These are phyloP conservation scores for Suhomyces bolitotheri DNA, from an alignment of 1,139 yeast species.

Conservation along the genomic window DNA sequence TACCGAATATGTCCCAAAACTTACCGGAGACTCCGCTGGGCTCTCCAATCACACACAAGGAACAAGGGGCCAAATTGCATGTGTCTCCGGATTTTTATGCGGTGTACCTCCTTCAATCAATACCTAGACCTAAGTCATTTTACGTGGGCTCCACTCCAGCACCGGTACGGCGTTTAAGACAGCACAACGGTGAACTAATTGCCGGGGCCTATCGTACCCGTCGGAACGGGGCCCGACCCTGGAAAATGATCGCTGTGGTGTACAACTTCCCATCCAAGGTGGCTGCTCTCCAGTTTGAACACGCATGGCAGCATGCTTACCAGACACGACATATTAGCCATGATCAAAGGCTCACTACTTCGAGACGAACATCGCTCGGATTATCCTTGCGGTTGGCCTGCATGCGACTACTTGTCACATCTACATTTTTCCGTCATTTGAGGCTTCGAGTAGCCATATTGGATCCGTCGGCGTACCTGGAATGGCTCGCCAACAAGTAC, in stretches of 20 bases:
- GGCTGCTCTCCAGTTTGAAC: constrained; percentile 71
- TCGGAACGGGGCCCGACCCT: constrained; percentile 58
- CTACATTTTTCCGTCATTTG: constrained; percentile 44
- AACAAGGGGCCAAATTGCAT: constrained; percentile 11
- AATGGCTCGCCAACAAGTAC: constrained; percentile 1
- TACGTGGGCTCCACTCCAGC: constrained; percentile 81
- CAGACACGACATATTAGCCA: constrained; percentile 58
- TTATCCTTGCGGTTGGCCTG: constrained; percentile 55
- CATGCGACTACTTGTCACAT: constrained; percentile 44
- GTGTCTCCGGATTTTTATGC: constrained; percentile 52
- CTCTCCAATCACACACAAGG: not conserved
- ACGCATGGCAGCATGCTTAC: constrained; percentile 77
- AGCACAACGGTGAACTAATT: constrained; percentile 69
- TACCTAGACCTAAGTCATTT: constrained; percentile 53
- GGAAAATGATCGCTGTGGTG: constrained; percentile 66
- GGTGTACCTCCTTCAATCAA: constrained; percentile 65
- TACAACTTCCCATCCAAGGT: constrained; percentile 73
- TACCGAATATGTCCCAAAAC: too few species aligned
- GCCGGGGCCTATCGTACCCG: constrained; percentile 75
- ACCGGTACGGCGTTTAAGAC: constrained; percentile 65
- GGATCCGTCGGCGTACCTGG: constrained; percentile 14
- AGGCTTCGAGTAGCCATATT: constrained; percentile 43
- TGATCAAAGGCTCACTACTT: constrained; percentile 28
- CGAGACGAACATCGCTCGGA: constrained; percentile 31
- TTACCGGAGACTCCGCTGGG: too few species aligned